Percentiles rank a stretch among this genome's conserved stretches.
These are phyloP conservation scores for Earliella scabrosa DNA, from an alignment of 1,284 basidiomycete genomes.

Conservation along the genomic window DNA sequence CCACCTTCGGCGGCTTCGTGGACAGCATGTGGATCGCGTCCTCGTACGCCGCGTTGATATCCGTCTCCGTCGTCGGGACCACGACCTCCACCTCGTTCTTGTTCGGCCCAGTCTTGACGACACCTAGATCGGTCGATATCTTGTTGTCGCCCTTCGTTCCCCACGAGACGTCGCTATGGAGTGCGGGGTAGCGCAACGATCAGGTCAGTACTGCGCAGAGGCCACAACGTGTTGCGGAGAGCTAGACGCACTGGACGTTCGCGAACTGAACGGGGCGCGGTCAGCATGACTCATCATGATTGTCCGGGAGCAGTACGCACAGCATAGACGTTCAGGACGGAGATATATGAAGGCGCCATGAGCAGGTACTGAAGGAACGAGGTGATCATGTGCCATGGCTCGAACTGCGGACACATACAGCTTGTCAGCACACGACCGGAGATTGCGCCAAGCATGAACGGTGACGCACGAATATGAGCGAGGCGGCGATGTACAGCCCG, in stretches of 20 bases:
- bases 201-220: constrained; percentile 3
- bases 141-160: constrained; percentile 93
- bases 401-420: constrained; percentile 53
- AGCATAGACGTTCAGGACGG: constrained; percentile 88
- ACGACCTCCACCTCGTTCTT: constrained; percentile 82
- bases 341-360: constrained; percentile 92
- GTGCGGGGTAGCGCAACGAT: constrained; percentile 10
- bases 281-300: constrained; percentile 15
- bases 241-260: constrained; percentile 71
- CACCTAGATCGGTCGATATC: constrained; percentile 81
- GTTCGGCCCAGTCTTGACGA: constrained; percentile 63
- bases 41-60: constrained; percentile 87
- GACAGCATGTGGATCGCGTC: constrained; percentile 82
- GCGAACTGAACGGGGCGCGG: constrained; percentile 58
- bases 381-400: constrained; percentile 94
- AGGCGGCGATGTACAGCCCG: constrained; percentile 83
- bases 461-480: constrained; percentile 78
- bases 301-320: constrained; percentile 46
- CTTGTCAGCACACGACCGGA: not conserved
- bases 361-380: constrained; percentile 94
- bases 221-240: not conserved
- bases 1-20: constrained; percentile 75
- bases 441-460: not conserved
- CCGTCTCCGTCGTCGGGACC: constrained; percentile 82
- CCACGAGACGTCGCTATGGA: constrained; percentile 75